phyloP scores from a whole-genome alignment of 768 basidiomycete genomes.

The Galerina marginata region DNA sequence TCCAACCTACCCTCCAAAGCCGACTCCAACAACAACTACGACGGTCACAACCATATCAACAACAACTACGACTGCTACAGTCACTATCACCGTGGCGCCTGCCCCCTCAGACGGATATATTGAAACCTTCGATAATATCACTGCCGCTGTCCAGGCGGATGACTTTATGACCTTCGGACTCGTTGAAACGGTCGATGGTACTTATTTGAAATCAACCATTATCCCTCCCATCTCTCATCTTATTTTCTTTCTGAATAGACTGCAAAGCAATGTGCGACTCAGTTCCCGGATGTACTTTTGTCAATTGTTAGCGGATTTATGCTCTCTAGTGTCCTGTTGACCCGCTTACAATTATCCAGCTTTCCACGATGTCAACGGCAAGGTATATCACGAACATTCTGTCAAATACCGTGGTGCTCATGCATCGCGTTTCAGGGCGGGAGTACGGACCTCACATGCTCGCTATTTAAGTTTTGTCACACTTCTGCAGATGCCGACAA shows the following conservation, averaged over 20 bases:
- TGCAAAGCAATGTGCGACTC: conserved; percentile 2
- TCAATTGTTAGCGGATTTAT: not conserved
- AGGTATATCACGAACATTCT: too few relatives aligned
- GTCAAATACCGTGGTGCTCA: too few relatives aligned
- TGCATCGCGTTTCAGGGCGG: not conserved
- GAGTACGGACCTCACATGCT: not conserved
- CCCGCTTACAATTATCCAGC: not conserved
- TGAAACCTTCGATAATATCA: not conserved
- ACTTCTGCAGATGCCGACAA: conserved; percentile 1
- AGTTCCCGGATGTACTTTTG: not conserved
- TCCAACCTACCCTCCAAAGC: conserved; percentile 4
- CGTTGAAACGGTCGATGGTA: not conserved
- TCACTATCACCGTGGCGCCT: not conserved
- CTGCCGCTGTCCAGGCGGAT: not conserved
- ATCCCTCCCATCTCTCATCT: too few relatives aligned
- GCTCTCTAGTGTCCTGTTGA: not conserved
- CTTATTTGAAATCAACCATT: too few relatives aligned
- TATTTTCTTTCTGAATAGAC: not conserved
- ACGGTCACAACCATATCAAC: conserved; percentile 1
- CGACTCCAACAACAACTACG: conserved; percentile 3
- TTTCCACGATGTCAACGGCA: not conserved
- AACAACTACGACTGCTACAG: not conserved
- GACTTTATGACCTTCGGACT: not conserved
- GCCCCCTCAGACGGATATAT: not conserved
- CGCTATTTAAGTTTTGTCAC: not conserved